Percentiles rank a stretch among this genome's conserved stretches.
Evolutionary conservation across 768 basidiomycete genomes (phyloP).

Genomic region (Steccherinum ochraceum): DNA sequence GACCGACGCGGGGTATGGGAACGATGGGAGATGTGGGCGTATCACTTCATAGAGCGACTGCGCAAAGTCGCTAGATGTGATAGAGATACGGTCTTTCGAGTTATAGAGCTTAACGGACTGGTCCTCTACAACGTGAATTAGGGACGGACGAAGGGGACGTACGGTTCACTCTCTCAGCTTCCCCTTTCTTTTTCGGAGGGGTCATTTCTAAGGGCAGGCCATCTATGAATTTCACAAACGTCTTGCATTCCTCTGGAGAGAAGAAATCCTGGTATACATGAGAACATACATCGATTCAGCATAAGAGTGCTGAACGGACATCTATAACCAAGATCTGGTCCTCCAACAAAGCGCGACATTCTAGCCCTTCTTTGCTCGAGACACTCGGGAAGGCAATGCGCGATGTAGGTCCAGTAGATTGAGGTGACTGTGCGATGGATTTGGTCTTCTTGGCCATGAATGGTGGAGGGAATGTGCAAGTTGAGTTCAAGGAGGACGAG

Average conservation of each 20-base stretch:
- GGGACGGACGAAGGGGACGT: constrained; percentile 14
- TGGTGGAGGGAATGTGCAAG: background rate
- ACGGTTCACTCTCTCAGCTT: constrained; percentile 70
- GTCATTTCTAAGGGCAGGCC: constrained; percentile 55
- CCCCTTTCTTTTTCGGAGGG: constrained; percentile 65
- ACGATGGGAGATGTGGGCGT: constrained; percentile 49
- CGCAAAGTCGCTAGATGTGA: constrained; percentile 55
- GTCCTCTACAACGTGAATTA: background rate
- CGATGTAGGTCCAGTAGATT: background rate
- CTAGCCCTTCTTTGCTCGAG: constrained; percentile 36
- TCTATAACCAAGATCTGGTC: constrained; percentile 61
- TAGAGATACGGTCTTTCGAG: constrained; percentile 51
- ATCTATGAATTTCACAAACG: constrained; percentile 54
- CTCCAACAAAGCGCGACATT: constrained; percentile 44
- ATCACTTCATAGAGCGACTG: constrained; percentile 41
- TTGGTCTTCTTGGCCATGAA: constrained; percentile 7
- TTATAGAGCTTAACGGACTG: background rate
- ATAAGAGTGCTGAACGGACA: constrained; percentile 30
- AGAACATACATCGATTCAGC: background rate
- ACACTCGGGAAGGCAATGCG: constrained; percentile 38
- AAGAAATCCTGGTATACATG: constrained; percentile 42
- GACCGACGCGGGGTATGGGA: constrained; percentile 35
- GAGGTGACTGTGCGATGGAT: background rate
- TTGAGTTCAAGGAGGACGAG: background rate
- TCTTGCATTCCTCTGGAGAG: constrained; percentile 54